Evolutionary conservation across 306 rosid species (phyloP).

Genomic region (Fragaria ananassa): DNA sequence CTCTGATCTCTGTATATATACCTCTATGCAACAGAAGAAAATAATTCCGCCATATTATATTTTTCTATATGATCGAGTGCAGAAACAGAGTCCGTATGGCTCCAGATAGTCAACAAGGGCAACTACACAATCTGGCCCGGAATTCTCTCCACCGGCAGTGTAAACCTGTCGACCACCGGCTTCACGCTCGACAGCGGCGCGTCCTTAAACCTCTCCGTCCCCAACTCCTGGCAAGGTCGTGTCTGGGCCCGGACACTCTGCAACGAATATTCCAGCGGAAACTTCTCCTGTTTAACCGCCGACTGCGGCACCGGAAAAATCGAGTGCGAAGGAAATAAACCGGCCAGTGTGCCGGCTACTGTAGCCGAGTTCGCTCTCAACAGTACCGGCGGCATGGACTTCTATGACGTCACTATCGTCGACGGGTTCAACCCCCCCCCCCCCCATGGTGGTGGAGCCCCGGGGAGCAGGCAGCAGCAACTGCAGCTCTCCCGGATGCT

Average conservation of each 20-base stretch:
- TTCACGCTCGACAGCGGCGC: conserved; percentile 53
- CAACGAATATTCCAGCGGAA: conserved; percentile 41
- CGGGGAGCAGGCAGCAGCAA: conserved; percentile 47
- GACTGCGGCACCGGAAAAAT: conserved; percentile 82
- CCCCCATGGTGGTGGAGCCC: conserved; percentile 71
- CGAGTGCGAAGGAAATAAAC: conserved; percentile 56
- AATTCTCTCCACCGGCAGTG: conserved; percentile 42
- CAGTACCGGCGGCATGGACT: conserved; percentile 56
- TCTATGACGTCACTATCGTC: conserved; percentile 80
- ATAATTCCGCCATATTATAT: too few species aligned
- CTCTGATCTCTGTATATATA: too few species aligned
- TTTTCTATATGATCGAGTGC: too few species aligned
- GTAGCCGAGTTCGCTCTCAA: conserved; percentile 80
- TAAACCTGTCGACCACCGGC: conserved; percentile 67
- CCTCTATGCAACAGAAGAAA: too few species aligned
- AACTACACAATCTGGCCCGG: conserved; percentile 48
- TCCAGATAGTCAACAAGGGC: background rate
- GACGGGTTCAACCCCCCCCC: conserved; percentile 90
- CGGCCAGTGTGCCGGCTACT: conserved; percentile 75
- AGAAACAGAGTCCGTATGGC: conserved; percentile 49
- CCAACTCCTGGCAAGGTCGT: conserved; percentile 81
- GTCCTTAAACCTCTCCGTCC: conserved; percentile 39
- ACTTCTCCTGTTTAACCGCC: conserved; percentile 67
- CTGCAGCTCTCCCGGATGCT: conserved; percentile 76
- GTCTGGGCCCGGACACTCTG: conserved; percentile 86